Evolutionary conservation across 805 yeast genomes (phyloP).

Genomic region (Metschnikowia henanensis): DNA sequence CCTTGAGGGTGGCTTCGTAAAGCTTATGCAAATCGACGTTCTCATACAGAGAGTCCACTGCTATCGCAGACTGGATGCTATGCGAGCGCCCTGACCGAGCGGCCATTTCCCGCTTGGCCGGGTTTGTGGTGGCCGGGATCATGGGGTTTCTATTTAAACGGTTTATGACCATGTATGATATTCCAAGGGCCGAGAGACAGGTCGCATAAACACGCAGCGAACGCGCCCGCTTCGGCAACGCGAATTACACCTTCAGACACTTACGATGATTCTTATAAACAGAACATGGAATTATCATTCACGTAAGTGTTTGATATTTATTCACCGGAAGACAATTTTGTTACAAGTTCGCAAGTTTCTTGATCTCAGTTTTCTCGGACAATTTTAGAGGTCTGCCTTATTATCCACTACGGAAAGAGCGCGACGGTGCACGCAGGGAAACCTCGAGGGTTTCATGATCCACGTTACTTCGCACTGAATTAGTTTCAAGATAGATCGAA

Average conservation of each 20-base stretch:
- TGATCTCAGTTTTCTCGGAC: no score
- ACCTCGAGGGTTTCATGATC: no score
- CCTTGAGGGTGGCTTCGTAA: slow-evolving; percentile 54
- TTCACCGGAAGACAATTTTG: no score
- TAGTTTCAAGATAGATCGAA: no score
- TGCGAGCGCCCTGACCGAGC: slow-evolving; percentile 12
- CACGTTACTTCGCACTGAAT: no score
- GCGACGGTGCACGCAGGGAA: not conserved
- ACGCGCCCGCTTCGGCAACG: not conserved
- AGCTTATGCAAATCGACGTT: slow-evolving; percentile 29
- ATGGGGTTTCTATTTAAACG: not conserved
- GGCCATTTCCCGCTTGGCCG: slow-evolving; percentile 2
- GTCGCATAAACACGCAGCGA: not conserved
- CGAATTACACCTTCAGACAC: not conserved
- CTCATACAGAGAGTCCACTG: slow-evolving; percentile 20
- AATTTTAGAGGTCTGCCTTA: no score
- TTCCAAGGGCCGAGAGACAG: not conserved
- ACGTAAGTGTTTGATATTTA: no score
- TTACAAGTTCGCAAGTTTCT: no score
- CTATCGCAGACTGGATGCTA: slow-evolving; percentile 12
- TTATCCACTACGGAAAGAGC: no score
- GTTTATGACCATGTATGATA: no score
- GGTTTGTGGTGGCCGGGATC: slow-evolving; percentile 2
- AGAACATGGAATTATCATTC: no score
- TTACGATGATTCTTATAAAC: no score